Percentiles rank a stretch among this genome's conserved stretches.
Evolutionary conservation across 2,329 filamentous ascomycete genomes (phyloP).

Genomic region (Neoarthrinium moseri): DNA sequence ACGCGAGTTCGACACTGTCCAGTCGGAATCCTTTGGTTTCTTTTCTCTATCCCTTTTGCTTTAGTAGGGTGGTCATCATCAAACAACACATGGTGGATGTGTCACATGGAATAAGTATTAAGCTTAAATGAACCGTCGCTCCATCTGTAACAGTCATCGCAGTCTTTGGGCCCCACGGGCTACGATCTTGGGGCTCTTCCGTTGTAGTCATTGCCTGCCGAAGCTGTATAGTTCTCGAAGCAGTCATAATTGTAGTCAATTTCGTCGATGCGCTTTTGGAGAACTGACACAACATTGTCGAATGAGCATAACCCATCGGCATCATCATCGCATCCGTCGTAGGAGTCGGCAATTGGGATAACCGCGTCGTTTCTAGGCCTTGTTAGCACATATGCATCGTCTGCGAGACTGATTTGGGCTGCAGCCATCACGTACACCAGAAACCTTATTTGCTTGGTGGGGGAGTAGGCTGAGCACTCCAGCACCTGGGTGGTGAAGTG

Average conservation of each 20-base stretch:
- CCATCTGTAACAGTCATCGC: too few relatives aligned
- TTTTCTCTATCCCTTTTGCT: too few relatives aligned
- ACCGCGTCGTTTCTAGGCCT: conserved; percentile 30
- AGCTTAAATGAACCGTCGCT: not conserved
- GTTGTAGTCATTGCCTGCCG: conserved; percentile 25
- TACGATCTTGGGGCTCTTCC: conserved; percentile 22
- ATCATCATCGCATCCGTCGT: conserved; percentile 24
- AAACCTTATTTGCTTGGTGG: conserved; percentile 31
- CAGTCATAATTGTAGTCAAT: conserved; percentile 31
- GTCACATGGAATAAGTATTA: too few relatives aligned
- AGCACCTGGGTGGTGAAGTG: conserved; percentile 32
- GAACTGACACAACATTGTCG: conserved; percentile 27
- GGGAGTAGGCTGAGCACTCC: conserved; percentile 28
- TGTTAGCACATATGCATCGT: not conserved
- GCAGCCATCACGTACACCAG: conserved; percentile 23
- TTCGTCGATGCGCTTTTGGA: conserved; percentile 27
- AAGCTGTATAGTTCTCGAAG: conserved; percentile 25
- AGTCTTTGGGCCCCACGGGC: too few relatives aligned
- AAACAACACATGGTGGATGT: too few relatives aligned
- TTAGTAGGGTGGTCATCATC: too few relatives aligned
- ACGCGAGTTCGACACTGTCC: too few relatives aligned
- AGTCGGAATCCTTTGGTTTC: too few relatives aligned
- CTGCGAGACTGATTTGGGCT: not conserved
- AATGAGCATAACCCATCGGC: conserved; percentile 29
- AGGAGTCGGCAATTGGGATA: conserved; percentile 24